phyloP scores from a whole-genome alignment of 1,284 basidiomycete species.

The Polyporus tsugae region DNA sequence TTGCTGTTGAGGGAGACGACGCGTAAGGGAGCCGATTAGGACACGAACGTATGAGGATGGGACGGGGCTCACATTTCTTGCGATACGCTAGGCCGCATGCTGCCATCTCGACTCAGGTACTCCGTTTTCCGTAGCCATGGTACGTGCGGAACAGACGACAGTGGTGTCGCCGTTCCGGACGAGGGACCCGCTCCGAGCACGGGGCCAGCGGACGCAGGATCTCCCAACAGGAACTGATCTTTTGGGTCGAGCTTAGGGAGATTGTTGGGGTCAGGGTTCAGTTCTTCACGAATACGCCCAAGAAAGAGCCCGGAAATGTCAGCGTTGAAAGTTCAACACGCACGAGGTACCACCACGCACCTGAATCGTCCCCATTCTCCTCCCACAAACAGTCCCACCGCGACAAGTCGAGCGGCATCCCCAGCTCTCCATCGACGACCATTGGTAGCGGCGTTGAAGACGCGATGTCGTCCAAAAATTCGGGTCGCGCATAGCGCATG shows the following conservation, averaged over 20 bases:
- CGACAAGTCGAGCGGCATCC: conserved; percentile 92
- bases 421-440: conserved; percentile 93
- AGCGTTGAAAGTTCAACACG: neutral
- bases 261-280: conserved; percentile 73
- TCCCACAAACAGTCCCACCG: conserved; percentile 87
- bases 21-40: neutral
- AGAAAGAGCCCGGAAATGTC: neutral
- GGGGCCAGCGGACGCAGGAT: conserved; percentile 56
- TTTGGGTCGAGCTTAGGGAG: conserved; percentile 73
- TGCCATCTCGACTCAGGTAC: conserved; percentile 77
- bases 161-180: conserved; percentile 48
- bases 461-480: conserved; percentile 83
- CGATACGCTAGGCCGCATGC: conserved; percentile 52
- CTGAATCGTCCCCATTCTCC: conserved; percentile 72
- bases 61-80: conserved; percentile 64
- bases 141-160: conserved; percentile 57
- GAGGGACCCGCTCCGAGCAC: conserved; percentile 40
- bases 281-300: conserved; percentile 46
- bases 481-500: conserved; percentile 84
- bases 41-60: neutral
- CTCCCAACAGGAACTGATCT: conserved; percentile 74
- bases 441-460: conserved; percentile 87
- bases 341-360: conserved; percentile 49
- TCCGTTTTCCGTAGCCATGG: conserved; percentile 92
- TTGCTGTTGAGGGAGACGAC: conserved; percentile 46